These are phyloP conservation scores for Paxillus rubicundulus DNA, from an alignment of 768 basidiomycete species.

Conservation along the genomic window DNA sequence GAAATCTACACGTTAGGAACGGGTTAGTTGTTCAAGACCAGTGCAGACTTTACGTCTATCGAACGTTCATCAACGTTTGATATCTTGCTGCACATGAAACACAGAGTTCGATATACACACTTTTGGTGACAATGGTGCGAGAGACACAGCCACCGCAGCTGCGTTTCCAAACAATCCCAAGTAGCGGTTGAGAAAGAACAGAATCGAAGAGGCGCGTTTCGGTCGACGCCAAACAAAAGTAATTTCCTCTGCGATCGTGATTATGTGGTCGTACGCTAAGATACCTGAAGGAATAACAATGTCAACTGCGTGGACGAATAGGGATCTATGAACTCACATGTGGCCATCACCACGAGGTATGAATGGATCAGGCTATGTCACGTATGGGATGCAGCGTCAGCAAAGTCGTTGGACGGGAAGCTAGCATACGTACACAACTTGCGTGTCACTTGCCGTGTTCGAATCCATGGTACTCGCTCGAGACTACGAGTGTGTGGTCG, in stretches of 20 bases:
- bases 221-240: conserved; percentile 44
- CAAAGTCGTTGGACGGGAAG: neutral
- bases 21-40: neutral
- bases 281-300: conserved; percentile 14
- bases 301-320: no score
- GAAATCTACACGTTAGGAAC: no score
- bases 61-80: no score
- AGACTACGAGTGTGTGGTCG: no score
- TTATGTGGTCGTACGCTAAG: conserved; percentile 29
- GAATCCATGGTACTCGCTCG: neutral
- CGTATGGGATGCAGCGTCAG: neutral
- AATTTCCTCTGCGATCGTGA: conserved; percentile 38
- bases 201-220: conserved; percentile 36
- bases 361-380: neutral
- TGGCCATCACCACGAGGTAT: neutral
- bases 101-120: neutral
- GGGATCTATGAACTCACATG: neutral
- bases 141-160: conserved; percentile 30
- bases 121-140: conserved; percentile 15
- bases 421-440: neutral
- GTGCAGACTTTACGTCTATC: no score
- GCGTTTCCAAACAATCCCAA: conserved; percentile 42
- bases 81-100: no score
- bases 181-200: conserved; percentile 53
- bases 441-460: neutral